A percentile compares a stretch with the other conserved stretches of the same genome.
phyloP scores from a whole-genome alignment of 2,329 filamentous ascomycete genomes.

The Hymenoscyphus occultus region DNA sequence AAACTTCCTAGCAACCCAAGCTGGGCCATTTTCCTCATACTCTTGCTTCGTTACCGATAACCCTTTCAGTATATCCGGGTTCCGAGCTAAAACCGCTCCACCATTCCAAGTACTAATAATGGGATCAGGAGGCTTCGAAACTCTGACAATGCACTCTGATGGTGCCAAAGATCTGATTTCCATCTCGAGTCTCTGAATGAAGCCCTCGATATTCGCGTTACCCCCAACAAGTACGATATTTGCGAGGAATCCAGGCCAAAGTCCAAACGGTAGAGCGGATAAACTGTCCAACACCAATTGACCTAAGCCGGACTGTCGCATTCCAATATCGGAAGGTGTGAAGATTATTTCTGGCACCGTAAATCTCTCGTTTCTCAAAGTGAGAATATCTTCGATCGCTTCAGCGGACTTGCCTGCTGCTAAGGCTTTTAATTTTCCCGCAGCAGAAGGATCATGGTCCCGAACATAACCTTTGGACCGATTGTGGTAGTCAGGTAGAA shows the following conservation, averaged over 20 bases:
- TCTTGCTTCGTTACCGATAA: constrained; percentile 81
- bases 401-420: constrained; percentile 42
- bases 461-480: constrained; percentile 64
- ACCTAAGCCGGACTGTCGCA: constrained; percentile 77
- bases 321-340: constrained; percentile 78
- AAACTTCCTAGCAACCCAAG: constrained; percentile 74
- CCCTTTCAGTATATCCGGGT: constrained; percentile 60
- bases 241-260: constrained; percentile 79
- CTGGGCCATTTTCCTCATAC: constrained; percentile 81
- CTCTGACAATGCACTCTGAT: constrained; percentile 73
- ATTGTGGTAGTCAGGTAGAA: constrained; percentile 75
- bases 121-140: constrained; percentile 68
- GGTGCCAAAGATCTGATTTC: constrained; percentile 72
- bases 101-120: constrained; percentile 82
- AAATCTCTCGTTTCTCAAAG: constrained; percentile 89
- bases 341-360: constrained; percentile 87
- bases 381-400: constrained; percentile 72
- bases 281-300: constrained; percentile 81
- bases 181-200: constrained; percentile 73
- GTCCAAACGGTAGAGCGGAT: constrained; percentile 68
- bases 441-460: constrained; percentile 70
- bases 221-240: constrained; percentile 90
- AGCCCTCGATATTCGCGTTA: constrained; percentile 74
- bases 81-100: constrained; percentile 71
- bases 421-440: constrained; percentile 47